Conservation (phyloP, 371 early-diverging fungal genomes). For the Mucor lusitanicus region DNA sequence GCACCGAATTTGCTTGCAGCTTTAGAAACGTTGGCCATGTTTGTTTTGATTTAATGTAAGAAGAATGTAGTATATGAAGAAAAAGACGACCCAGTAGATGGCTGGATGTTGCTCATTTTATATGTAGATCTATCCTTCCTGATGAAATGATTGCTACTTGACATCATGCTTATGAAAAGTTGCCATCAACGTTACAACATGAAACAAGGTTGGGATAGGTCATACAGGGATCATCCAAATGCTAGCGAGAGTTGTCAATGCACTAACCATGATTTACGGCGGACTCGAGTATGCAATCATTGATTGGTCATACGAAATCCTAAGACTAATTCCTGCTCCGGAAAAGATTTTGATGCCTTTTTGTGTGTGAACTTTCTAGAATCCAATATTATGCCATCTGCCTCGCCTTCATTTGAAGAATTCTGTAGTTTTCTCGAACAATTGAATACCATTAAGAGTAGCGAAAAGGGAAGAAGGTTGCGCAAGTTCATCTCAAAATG, state of each 20-base stretch:
- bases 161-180: neutral
- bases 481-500: neutral
- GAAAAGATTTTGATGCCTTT: neutral
- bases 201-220: neutral
- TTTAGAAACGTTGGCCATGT: conserved; percentile 6
- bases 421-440: neutral
- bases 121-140: neutral
- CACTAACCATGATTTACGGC: neutral
- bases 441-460: neutral
- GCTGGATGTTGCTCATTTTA: neutral
- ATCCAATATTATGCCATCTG: neutral
- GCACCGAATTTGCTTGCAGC: conserved; percentile 17
- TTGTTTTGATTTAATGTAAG: neutral
- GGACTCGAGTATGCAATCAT: neutral
- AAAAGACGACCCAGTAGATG: neutral
- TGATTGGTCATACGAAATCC: neutral
- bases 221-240: neutral
- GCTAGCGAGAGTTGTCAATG: neutral
- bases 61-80: neutral
- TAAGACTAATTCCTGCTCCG: neutral
- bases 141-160: neutral
- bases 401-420: neutral
- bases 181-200: neutral
- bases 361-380: neutral
- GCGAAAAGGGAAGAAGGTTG: neutral